These are phyloP conservation scores for Pseudoperonospora humuli DNA, from an alignment of 352 stramenopile genomes.

Conservation along the genomic window DNA sequence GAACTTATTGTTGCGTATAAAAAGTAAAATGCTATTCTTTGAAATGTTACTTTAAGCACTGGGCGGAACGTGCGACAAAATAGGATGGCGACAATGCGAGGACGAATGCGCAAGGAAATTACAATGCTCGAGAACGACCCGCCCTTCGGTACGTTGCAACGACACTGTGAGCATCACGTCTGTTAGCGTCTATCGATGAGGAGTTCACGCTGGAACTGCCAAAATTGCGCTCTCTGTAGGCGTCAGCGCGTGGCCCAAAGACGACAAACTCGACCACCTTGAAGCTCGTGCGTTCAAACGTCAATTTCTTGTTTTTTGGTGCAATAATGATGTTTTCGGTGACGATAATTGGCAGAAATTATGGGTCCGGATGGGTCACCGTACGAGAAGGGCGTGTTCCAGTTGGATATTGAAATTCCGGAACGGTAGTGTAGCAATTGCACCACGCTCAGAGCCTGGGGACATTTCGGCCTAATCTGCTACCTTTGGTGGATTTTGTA, in stretches of 20 bases:
- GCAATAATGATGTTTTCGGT: neutral
- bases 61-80: too few species aligned
- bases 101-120: conserved; percentile 77
- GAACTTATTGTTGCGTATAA: too few species aligned
- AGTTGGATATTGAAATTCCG: conserved; percentile 65
- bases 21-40: too few species aligned
- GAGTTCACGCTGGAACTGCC: neutral
- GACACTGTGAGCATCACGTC: neutral
- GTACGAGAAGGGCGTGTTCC: conserved; percentile 74
- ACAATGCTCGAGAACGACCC: conserved; percentile 77
- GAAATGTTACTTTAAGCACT: too few species aligned
- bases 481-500: conserved; percentile 3
- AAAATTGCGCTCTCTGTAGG: conserved; percentile 21
- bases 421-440: conserved; percentile 22
- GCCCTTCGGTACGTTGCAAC: conserved; percentile 39
- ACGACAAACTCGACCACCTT: conserved; percentile 62
- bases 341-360: conserved; percentile 39
- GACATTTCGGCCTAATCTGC: too few species aligned
- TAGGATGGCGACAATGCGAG: conserved; percentile 65
- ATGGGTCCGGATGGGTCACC: conserved; percentile 70
- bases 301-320: neutral
- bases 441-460: neutral
- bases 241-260: conserved; percentile 68
- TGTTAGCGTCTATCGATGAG: neutral
- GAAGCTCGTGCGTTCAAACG: conserved; percentile 51